These are phyloP conservation scores for Fusarium phyllophilum DNA, from an alignment of 2,329 filamentous ascomycete species.

Conservation along the genomic window DNA sequence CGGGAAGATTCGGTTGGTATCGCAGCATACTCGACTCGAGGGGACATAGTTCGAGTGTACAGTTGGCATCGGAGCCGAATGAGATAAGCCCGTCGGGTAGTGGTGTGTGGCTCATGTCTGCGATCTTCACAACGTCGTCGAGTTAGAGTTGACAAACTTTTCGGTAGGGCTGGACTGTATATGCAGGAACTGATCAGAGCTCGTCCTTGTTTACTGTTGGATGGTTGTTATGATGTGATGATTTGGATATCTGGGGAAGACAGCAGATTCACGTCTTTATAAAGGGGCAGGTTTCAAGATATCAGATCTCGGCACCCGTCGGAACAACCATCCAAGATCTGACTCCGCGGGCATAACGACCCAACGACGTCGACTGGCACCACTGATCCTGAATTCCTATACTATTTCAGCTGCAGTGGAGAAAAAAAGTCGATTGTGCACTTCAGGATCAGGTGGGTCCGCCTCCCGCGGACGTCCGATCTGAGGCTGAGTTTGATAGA, in stretches of 20 bases:
- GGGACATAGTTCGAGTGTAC: conserved; percentile 40
- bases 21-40: conserved; percentile 39
- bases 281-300: conserved; percentile 1
- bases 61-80: conserved; percentile 40
- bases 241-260: neutral
- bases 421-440: neutral
- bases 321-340: neutral
- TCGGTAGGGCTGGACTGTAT: neutral
- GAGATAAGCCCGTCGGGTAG: conserved; percentile 38
- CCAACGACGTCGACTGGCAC: conserved; percentile 14
- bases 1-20: conserved; percentile 36
- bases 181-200: neutral
- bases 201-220: neutral
- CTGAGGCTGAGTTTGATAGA: conserved; percentile 1
- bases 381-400: neutral
- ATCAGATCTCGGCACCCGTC: neutral
- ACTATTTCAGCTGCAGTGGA: conserved; percentile 6
- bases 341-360: neutral
- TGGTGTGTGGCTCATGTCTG: conserved; percentile 11
- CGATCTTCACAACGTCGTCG: neutral
- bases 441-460: conserved; percentile 4
- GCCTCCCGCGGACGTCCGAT: conserved; percentile 8
- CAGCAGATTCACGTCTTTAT: conserved; percentile 3
- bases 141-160: neutral
- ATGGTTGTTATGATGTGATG: neutral